phyloP scores from a whole-genome alignment of 441 rosid species.

The Arabidopsis hybrid region DNA sequence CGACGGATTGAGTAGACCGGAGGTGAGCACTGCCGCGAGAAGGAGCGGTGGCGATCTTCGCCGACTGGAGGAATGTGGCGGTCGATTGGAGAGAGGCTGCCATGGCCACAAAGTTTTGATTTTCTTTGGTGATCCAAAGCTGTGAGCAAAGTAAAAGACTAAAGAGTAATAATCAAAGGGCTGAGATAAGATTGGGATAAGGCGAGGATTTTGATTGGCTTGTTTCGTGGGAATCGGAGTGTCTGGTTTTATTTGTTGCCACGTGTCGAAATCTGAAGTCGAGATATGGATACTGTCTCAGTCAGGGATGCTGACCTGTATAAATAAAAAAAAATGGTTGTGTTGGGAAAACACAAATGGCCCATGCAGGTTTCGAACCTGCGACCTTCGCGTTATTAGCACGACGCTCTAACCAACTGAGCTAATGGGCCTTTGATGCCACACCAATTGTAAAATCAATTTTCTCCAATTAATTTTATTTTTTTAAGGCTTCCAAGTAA shows the following conservation, averaged over 20 bases:
- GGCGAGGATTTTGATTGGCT: constrained; percentile 29
- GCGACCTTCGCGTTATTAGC: constrained; percentile 95
- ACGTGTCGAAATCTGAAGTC: constrained; percentile 28
- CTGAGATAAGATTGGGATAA: constrained; percentile 14
- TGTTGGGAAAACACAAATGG: constrained; percentile 45
- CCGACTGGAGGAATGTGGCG: constrained; percentile 77
- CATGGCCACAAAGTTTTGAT: constrained; percentile 47
- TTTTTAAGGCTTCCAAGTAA: background rate
- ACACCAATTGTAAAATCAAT: too few species aligned
- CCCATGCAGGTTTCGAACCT: constrained; percentile 87
- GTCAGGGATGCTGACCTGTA: constrained; percentile 15
- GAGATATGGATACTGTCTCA: constrained; percentile 32
- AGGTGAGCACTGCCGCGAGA: constrained; percentile 51
- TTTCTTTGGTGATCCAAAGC: background rate
- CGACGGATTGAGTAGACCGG: constrained; percentile 56
- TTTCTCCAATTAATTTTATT: background rate
- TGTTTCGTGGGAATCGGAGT: constrained; percentile 17
- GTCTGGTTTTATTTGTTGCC: constrained; percentile 29
- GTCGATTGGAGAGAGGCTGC: constrained; percentile 88
- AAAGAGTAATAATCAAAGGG: constrained; percentile 25
- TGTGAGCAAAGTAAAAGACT: constrained; percentile 18
- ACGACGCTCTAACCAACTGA: constrained; percentile 56
- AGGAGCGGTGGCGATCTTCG: constrained; percentile 57
- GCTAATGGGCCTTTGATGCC: constrained; percentile 51
- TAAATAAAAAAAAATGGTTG: background rate